Percentiles rank a stretch among this genome's conserved stretches.
Conservation (phyloP, 352 stramenopile genomes). For the Globisporangium orthogonon region DNA sequence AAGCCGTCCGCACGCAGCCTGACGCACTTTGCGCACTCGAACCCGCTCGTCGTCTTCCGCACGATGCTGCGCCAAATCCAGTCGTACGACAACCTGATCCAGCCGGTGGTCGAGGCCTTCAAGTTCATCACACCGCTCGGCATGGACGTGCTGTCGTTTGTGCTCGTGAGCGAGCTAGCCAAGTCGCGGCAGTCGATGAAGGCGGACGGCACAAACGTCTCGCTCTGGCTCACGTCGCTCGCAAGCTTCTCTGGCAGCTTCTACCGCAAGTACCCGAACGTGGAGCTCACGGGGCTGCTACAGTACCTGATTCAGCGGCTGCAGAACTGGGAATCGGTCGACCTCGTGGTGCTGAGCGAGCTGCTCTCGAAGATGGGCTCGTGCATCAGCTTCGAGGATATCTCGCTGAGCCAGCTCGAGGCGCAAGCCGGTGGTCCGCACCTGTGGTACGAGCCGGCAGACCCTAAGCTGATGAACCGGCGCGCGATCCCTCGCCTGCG, state of each 20-base stretch:
- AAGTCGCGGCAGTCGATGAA: slow-evolving; percentile 85
- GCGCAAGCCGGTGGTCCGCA: slow-evolving; percentile 71
- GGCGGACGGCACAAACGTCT: slow-evolving; percentile 87
- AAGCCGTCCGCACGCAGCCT: slow-evolving; percentile 69
- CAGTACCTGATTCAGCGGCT: slow-evolving; percentile 89
- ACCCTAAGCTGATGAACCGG: slow-evolving; percentile 81
- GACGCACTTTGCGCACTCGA: slow-evolving; percentile 89
- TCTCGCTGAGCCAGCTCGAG: slow-evolving; percentile 79
- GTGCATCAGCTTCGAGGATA: slow-evolving; percentile 82
- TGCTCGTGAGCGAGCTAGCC: slow-evolving; percentile 88
- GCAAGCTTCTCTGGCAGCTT: slow-evolving; percentile 93
- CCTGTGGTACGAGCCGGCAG: slow-evolving; percentile 71
- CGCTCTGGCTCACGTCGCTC: slow-evolving; percentile 91
- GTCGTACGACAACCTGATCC: slow-evolving; percentile 96
- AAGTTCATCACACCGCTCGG: slow-evolving; percentile 91
- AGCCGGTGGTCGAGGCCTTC: slow-evolving; percentile 94
- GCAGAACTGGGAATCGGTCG: slow-evolving; percentile 75
- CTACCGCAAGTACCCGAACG: slow-evolving; percentile 90
- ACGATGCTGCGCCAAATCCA: slow-evolving; percentile 95
- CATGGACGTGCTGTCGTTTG: slow-evolving; percentile 93
- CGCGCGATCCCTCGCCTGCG: slow-evolving; percentile 72
- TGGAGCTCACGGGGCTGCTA: slow-evolving; percentile 89
- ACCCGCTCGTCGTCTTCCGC: slow-evolving; percentile 92
- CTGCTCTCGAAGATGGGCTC: slow-evolving; percentile 86
- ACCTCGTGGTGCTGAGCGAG: slow-evolving; percentile 86